These are phyloP conservation scores for Aspergillus transmontanensis DNA, from an alignment of 2,329 filamentous ascomycete genomes.

Conservation along the genomic window DNA sequence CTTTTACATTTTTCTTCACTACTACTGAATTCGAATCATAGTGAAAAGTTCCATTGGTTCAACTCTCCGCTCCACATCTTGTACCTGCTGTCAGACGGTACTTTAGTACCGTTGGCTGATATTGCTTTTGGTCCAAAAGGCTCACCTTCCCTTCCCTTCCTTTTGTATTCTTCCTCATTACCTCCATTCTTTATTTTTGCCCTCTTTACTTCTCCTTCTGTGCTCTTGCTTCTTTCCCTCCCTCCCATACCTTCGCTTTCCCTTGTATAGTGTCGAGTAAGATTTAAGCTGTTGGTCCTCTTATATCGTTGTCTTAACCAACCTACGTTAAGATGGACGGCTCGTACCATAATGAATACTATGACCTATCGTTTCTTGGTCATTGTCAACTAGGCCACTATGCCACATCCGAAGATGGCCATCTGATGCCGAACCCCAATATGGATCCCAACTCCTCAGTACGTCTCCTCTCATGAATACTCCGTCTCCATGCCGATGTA, in stretches of 20 bases:
- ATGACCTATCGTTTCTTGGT: not conserved
- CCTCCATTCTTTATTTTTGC: not conserved
- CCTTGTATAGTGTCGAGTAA: not conserved
- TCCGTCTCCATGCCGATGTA: not conserved
- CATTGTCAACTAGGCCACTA: not conserved
- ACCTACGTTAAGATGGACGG: not conserved
- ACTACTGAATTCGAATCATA: not conserved
- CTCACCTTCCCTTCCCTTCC: not conserved
- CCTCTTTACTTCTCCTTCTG: not conserved
- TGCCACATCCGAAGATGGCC: not conserved
- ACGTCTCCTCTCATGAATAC: not conserved
- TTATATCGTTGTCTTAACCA: not conserved
- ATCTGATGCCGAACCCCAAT: not conserved
- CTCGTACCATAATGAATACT: not conserved
- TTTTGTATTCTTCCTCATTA: not conserved
- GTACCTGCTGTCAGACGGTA: not conserved
- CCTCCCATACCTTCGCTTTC: not conserved
- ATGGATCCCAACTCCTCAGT: not conserved
- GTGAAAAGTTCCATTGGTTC: not conserved
- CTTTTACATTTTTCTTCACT: not conserved
- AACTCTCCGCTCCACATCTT: not conserved
- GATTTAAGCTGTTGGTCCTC: not conserved
- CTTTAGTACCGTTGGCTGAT: not conserved
- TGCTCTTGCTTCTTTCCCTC: not conserved
- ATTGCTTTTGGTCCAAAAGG: not conserved